Evolutionary conservation across 2,329 filamentous ascomycete species (phyloP), one percentile per base, ranked within the genome.

Genomic region (Fusarium sp.): DNA sequence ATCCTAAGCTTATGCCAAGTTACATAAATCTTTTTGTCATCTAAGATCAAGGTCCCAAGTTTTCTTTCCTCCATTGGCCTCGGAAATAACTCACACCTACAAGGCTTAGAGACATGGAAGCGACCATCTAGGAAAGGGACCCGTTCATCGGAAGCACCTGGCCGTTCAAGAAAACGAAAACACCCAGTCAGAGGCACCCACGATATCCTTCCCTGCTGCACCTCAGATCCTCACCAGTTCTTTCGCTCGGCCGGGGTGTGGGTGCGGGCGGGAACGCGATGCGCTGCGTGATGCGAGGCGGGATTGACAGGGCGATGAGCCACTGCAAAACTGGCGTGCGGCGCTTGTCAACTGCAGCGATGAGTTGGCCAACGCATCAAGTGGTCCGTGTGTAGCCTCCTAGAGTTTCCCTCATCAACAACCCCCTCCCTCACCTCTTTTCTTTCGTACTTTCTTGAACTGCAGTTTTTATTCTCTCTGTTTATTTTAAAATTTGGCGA

Each of bases 301-400:
- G 72, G 72, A 73, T 75, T 74, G 74, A 79, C 74, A 73, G 70
- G 74, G 72, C 70, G 66, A 70, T 62, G 74, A 73, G 64, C 64
- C 70, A 65, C 52, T 68, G 47, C 70, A 74, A 74, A 74, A 72
- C 66, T 66, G 70, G 70, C 66, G 70, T 74, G 71, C 77, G 77
- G 78, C 77, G 77, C 78, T 79, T 80, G 79, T 77, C 77, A 78
- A 79, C 80, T 91, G 82, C 82, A 83, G 73, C 80, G 80, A 82
- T 83, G 82, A 82, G 82, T 80, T 83, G 81, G 81, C 81, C 81
- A 83, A 82, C 81, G 80, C 81, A 83, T 81, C 81, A 82, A 81
- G 81, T 83, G 82, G 81, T 80, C 81, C 82, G 80, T 83, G 81
- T 82, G 80, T 81, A 82, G 81, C 81, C 78, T 77, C 70, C 74